Conservation (phyloP, 2,329 filamentous ascomycete genomes). For the Hypoxylon sp. region DNA sequence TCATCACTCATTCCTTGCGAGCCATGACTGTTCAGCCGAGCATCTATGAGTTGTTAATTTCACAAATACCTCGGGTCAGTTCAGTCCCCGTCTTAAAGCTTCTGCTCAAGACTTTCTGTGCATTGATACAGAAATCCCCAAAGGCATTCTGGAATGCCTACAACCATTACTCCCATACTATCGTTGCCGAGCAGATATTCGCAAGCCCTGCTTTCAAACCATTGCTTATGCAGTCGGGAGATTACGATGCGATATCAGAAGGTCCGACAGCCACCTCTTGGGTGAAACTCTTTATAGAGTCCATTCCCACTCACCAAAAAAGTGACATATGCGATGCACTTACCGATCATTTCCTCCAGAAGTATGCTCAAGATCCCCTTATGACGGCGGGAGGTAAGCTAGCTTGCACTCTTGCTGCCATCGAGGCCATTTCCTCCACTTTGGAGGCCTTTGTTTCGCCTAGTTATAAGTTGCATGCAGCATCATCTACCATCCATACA, state of each 20-base stretch:
- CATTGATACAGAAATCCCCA: conserved; percentile 77
- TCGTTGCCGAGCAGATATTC: conserved; percentile 85
- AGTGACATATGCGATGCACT: conserved; percentile 84
- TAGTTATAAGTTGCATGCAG: conserved; percentile 54
- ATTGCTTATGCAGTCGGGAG: conserved; percentile 69
- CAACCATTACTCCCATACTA: conserved; percentile 79
- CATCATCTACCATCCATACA: conserved; percentile 67
- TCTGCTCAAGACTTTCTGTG: conserved; percentile 74
- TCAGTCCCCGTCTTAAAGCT: conserved; percentile 69
- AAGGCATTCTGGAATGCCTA: conserved; percentile 89
- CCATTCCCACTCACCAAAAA: conserved; percentile 77
- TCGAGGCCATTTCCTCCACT: conserved; percentile 66
- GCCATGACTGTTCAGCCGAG: conserved; percentile 80
- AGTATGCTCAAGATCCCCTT: conserved; percentile 62
- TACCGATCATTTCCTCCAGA: conserved; percentile 75
- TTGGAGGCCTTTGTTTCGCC: conserved; percentile 64
- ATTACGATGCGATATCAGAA: conserved; percentile 58
- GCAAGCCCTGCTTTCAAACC: conserved; percentile 71
- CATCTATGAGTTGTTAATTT: conserved; percentile 70
- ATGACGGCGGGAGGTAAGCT: conserved; percentile 66
- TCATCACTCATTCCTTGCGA: conserved; percentile 80
- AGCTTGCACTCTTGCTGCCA: conserved; percentile 70
- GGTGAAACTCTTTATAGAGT: conserved; percentile 80
- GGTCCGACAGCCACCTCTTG: conserved; percentile 76
- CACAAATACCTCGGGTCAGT: conserved; percentile 60